These are phyloP conservation scores for Penicillium odoratum DNA, from an alignment of 495 filamentous ascomycete species.

Conservation along the genomic window DNA sequence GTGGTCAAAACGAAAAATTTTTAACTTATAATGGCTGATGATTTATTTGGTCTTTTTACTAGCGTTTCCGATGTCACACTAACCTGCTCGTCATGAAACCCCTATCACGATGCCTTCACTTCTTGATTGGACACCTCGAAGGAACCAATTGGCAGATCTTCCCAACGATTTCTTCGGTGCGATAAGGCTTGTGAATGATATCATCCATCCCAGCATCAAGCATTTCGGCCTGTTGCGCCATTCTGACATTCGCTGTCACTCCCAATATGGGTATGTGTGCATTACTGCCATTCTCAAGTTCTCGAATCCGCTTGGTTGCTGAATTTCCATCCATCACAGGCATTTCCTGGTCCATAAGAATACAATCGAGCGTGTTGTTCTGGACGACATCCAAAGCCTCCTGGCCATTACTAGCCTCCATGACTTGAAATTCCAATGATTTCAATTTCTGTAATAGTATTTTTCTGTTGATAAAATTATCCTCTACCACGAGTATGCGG, in stretches of 20 bases:
- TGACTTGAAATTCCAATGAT: conserved; percentile 61
- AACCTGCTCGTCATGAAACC: too few species aligned
- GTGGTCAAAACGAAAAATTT: too few species aligned
- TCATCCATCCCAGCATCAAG: conserved; percentile 74
- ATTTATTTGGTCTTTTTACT: too few species aligned
- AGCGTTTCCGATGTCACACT: too few species aligned
- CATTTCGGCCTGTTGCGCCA: conserved; percentile 65
- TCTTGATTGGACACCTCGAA: too few species aligned
- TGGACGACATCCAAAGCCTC: conserved; percentile 62
- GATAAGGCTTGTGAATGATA: conserved; percentile 79
- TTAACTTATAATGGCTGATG: too few species aligned
- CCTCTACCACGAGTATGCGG: conserved; percentile 73
- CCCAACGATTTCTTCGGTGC: conserved; percentile 65
- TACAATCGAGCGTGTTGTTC: conserved; percentile 47
- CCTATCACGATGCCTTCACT: too few species aligned
- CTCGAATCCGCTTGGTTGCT: conserved; percentile 65
- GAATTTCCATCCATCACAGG: conserved; percentile 78
- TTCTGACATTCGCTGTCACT: conserved; percentile 72
- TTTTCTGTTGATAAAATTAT: conserved; percentile 75
- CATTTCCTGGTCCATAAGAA: conserved; percentile 87
- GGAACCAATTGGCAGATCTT: conserved; percentile 52
- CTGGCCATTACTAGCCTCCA: conserved; percentile 71
- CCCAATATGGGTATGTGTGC: conserved; percentile 61
- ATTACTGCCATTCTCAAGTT: conserved; percentile 53
- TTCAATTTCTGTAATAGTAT: conserved; percentile 64